A percentile compares a stretch with the other conserved stretches of the same genome.
Evolutionary conservation across 2,329 filamentous ascomycete genomes (phyloP).

Genomic region (Didymella keratinophila): DNA sequence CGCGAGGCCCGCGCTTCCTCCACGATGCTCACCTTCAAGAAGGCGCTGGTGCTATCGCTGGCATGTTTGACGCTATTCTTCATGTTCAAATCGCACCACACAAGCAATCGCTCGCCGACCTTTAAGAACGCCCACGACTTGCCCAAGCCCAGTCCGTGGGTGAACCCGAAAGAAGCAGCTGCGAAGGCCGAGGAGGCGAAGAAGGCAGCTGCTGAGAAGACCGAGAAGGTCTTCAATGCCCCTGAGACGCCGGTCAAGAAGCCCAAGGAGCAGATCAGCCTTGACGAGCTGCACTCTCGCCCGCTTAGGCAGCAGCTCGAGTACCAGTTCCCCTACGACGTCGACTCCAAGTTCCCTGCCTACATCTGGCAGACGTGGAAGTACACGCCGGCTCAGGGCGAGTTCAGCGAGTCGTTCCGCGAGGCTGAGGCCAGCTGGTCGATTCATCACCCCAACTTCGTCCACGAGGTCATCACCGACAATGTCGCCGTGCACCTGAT

Average conservation of each 20-base stretch:
- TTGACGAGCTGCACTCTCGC: conserved; percentile 75
- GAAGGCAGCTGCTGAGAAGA: conserved; percentile 23
- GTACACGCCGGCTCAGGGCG: conserved; percentile 75
- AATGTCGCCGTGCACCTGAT: conserved; percentile 82
- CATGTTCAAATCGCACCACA: conserved; percentile 70
- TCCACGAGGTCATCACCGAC: conserved; percentile 98
- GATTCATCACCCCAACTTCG: conserved; percentile 83
- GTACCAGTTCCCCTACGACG: conserved; percentile 93
- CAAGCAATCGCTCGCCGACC: conserved; percentile 38
- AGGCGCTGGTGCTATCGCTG: conserved; percentile 75
- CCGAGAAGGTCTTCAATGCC: conserved; percentile 40
- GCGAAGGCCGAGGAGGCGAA: conserved; percentile 22
- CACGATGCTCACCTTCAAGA: conserved; percentile 79
- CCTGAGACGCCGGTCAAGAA: conserved; percentile 50
- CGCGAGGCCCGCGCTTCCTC: background rate
- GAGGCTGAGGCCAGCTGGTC: conserved; percentile 91
- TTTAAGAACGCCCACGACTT: conserved; percentile 47
- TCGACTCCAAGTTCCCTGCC: conserved; percentile 87
- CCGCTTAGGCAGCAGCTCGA: conserved; percentile 81
- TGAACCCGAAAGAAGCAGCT: conserved; percentile 36
- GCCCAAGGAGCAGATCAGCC: conserved; percentile 65
- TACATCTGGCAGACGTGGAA: conserved; percentile 99
- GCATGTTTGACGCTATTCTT: conserved; percentile 74
- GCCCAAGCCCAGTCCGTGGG: conserved; percentile 46
- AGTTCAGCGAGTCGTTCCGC: conserved; percentile 78